Evolutionary conservation across 257 asterid species (phyloP), one percentile per base, ranked within the genome.

Genomic region (Nicotiana knightiana): DNA sequence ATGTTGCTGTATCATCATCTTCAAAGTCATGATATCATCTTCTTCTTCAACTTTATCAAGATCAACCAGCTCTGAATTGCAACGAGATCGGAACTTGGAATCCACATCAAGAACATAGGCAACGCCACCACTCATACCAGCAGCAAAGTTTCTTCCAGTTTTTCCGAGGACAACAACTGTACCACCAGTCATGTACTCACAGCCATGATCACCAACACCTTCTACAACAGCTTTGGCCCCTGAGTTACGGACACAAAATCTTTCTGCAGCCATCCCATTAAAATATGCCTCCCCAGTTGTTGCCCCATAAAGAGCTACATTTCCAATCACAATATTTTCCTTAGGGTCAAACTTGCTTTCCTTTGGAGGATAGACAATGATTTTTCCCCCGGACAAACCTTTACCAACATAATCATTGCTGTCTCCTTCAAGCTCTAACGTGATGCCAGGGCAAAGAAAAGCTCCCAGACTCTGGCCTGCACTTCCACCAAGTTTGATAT

Each of bases 391-490:
- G 3, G 99, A 96, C 85, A 96, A 90, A 67, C 99, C 99, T 87
- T 96, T 96, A 53, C 98, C 99, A 71, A 94, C 99, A 85, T 96
- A 96, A 82, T 96, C 99, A 89, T 96, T 96, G 92, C 98, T 92
- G 78, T 96, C 99, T 5, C 99, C 99, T 89, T 96, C 99, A 82
- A 96, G 98, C 91, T 94, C 98, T 70, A 96, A 85, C 28, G 98
- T 94, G 82, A 96, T 85, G 57, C 99, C 99, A 81, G 98, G 93
- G 81, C 98, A 94, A 11, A 96, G 93, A 83, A 96, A 96, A 88
- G 99, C 98, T 82, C 99, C 99, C 79, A 96, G 92, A 85, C 99
- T 96, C 91, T 94, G 99, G 63, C 99, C 99, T 8, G 98, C 99
- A 90, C 99, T 96, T 67, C 99, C 99, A 35, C 70, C 86, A 66